Conservation (phyloP, 164 flowering plant genomes). For the Vitis labrusca region DNA sequence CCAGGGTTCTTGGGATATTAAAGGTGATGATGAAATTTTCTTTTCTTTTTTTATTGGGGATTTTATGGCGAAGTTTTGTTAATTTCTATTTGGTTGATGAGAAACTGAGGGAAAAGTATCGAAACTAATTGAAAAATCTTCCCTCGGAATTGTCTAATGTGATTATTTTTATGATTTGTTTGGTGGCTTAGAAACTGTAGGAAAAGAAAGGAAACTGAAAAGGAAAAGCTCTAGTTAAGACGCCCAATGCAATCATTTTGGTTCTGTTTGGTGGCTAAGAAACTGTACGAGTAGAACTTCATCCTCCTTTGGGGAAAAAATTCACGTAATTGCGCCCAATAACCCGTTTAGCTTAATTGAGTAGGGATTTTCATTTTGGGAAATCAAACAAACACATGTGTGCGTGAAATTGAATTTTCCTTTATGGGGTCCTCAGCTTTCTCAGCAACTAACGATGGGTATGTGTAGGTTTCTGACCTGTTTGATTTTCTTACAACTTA, state of each 20-base stretch:
- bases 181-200: neutral
- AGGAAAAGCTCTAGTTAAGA: neutral
- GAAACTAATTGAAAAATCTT: neutral
- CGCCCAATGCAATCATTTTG: no score
- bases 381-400: no score
- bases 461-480: neutral
- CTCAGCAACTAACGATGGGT: neutral
- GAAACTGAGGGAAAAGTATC: neutral
- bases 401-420: no score
- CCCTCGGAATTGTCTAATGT: neutral
- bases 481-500: conserved; percentile 17
- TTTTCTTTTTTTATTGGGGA: neutral
- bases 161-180: neutral
- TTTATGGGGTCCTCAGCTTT: neutral
- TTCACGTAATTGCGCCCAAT: no score
- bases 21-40: conserved; percentile 44
- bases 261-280: no score
- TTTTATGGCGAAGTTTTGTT: neutral
- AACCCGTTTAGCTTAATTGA: no score
- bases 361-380: no score
- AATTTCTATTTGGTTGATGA: neutral
- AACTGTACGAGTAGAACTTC: no score
- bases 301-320: no score
- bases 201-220: neutral
- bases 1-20: conserved; percentile 77